Evolutionary conservation across 306 rosid genomes (phyloP), one percentile per base, ranked within the genome.

Genomic region (Fagus crenata): DNA sequence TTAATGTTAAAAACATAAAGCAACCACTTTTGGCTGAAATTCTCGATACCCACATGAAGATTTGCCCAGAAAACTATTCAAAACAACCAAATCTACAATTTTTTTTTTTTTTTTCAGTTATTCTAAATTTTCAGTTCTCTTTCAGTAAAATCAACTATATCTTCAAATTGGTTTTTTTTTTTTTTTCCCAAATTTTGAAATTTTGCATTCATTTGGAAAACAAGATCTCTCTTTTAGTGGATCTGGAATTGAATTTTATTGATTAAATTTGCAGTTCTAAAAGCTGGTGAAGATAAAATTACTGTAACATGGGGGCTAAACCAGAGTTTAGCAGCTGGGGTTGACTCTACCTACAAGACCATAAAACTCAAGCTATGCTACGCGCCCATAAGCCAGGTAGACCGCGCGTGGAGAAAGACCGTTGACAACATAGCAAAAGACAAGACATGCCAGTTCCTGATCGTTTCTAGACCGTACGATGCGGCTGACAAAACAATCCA

Each of bases 361-460:
- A 64, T 96, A 28, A 81, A 88, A 83, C 67, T 86, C 75, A 88
- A 87, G 76, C 77, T 96, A 0, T 96, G 99, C 87, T 96, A 88
- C 84, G 93, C 98, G 81, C 93, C 90, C 0, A 58, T 86, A 41
- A 96, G 99, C 89, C 99, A 96, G 65, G 41, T 32, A 13, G 96
- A 91, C 84, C 96, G 99, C 71, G 81, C 71, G 2, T 96, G 99
- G 99, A 89, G 99, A 65, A 92, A 96, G 83, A 96, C 99, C 0
- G 87, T 58, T 43, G 93, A 91, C n/a, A 22, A 75, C 0, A 90
- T 96, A 54, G 1, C 35, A 1, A 87, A 82, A 84, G 98, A 92
- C 93, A 96, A 89, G 86, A 92, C 96, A 1, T 96, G 99, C 75
- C 89, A 49, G 59, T 83, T 84, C 83, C 59, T 72, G 65, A 85